These are phyloP conservation scores for Nissolia schottii DNA, from an alignment of 306 rosid genomes.

Conservation along the genomic window DNA sequence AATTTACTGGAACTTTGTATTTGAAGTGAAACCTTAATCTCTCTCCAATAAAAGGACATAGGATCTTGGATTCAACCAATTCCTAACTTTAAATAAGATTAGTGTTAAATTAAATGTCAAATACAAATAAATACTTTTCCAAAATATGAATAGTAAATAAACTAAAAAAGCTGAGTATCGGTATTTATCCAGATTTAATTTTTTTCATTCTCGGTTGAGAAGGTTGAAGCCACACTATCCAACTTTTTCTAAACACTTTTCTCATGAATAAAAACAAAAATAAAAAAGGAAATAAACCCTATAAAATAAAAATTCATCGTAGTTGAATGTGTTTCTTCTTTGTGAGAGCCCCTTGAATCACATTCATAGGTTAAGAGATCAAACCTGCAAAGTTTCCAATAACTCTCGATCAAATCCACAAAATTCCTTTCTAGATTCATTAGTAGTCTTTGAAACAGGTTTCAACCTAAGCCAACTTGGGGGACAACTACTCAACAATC, in stretches of 20 bases:
- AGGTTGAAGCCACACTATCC: too few species aligned
- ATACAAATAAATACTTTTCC: background rate
- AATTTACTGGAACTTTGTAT: background rate
- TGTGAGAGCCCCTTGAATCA: too few species aligned
- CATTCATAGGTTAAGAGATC: slow-evolving; percentile 14
- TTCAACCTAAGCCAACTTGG: slow-evolving; percentile 80
- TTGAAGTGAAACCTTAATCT: background rate
- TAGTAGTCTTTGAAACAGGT: slow-evolving; percentile 40
- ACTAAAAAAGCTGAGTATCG: too few species aligned
- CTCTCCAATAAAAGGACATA: background rate
- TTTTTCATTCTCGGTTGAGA: too few species aligned
- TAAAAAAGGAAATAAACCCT: too few species aligned
- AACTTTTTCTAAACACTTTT: too few species aligned
- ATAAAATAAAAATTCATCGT: too few species aligned
- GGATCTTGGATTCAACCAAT: background rate
- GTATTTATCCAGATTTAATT: too few species aligned
- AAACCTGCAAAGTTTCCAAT: slow-evolving; percentile 83
- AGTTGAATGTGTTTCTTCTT: too few species aligned
- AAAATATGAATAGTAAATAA: too few species aligned
- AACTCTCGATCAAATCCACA: slow-evolving; percentile 61
- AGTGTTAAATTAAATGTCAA: background rate
- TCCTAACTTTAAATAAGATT: background rate
- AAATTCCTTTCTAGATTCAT: slow-evolving; percentile 49
- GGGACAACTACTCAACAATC: slow-evolving; percentile 61
- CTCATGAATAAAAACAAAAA: too few species aligned